Base-by-base conservation (phyloP, 257 asterid species). In the Ilex aquifolium region DNA sequence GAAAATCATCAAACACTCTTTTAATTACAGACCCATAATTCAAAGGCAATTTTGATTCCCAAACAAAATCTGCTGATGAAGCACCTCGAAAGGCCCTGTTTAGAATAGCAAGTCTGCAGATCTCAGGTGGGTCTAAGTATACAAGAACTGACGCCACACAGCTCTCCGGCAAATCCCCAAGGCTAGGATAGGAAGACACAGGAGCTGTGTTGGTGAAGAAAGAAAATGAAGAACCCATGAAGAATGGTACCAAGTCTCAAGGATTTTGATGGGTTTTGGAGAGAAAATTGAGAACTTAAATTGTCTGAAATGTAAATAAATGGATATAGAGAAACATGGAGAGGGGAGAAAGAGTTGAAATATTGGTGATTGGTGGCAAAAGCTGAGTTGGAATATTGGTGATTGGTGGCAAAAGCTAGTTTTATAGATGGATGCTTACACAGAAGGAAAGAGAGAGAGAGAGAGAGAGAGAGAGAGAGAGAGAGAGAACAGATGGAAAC, bases 1-100 rank as follows among this genome's bases (percentile, higher is more conserved):
- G 42, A 36, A 75, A 69, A 44, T 50, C 57, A 31, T 63, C 66
- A 8, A 57, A 21, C 12, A 21, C 65, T 17, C 71, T 32, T n/a
- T 56, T 1, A 14, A 53, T 53, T n/a, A 53, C 31, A 53, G 57
- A 53, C 27, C 31, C 57, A 53, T 53, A 53, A 53, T 53, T 53
- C 31, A 21, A 21, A n/a, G 57, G 57, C 27, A 53, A 14, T 14
- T 53, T 53, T 14, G 57, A 53, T 10, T 53, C 57, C 57, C 57
- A 53, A 53, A 53, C 57, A 17, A 53, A 53, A 21, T 53, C 57
- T 3, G 57, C 57, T 14, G 57, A 15, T 2, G 57, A 53, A 15
- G 57, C 57, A 21, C 57, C 57, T 2, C 57, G 29, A 17, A 53
- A 53, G 10, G 57, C 27, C 57, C 57, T 10, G 31, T 53, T 53